Percentiles rank a stretch among this genome's conserved stretches.
Evolutionary conservation across 495 filamentous ascomycete genomes (phyloP).

Genomic region (Penicillium fimorum): DNA sequence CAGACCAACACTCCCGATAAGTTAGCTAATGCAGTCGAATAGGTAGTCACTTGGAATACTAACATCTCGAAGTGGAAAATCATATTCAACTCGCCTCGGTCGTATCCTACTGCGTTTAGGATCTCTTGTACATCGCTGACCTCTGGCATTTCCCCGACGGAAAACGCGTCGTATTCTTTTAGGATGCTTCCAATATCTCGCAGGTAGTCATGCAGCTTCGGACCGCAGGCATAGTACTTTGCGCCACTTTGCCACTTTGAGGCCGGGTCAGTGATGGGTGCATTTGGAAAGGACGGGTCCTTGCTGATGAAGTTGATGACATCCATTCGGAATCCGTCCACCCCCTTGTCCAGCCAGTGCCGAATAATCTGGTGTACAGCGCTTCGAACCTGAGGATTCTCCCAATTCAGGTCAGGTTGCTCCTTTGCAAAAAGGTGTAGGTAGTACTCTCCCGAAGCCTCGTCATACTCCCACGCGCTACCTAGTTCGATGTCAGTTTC

Average conservation of each 20-base stretch:
- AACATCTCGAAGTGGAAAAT: constrained; percentile 59
- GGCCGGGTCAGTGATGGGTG: constrained; percentile 41
- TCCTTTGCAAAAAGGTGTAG: constrained; percentile 59
- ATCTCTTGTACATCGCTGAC: constrained; percentile 44
- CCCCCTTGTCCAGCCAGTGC: constrained; percentile 64
- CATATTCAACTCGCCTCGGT: constrained; percentile 59
- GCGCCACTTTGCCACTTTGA: constrained; percentile 8
- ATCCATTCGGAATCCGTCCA: constrained; percentile 62
- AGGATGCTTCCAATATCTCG: constrained; percentile 58
- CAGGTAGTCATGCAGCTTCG: constrained; percentile 60
- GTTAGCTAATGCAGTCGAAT: too few species aligned
- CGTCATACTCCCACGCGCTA: constrained; percentile 59
- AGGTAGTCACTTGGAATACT: too few species aligned
- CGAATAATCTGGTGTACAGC: constrained; percentile 62
- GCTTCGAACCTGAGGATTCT: constrained; percentile 52
- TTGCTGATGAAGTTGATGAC: constrained; percentile 64
- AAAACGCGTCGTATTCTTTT: constrained; percentile 56
- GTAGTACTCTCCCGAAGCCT: constrained; percentile 60
- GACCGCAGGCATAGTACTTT: constrained; percentile 20
- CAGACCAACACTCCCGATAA: constrained; percentile 10
- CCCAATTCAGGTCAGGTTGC: constrained; percentile 73
- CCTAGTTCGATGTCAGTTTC: too few species aligned
- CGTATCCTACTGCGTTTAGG: constrained; percentile 47
- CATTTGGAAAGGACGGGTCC: constrained; percentile 53
- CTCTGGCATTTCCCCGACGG: constrained; percentile 64